Evolutionary conservation across 1,284 basidiomycete species (phyloP), one percentile per base, ranked within the genome.

Genomic region (Sanguinoderma infundibulare): DNA sequence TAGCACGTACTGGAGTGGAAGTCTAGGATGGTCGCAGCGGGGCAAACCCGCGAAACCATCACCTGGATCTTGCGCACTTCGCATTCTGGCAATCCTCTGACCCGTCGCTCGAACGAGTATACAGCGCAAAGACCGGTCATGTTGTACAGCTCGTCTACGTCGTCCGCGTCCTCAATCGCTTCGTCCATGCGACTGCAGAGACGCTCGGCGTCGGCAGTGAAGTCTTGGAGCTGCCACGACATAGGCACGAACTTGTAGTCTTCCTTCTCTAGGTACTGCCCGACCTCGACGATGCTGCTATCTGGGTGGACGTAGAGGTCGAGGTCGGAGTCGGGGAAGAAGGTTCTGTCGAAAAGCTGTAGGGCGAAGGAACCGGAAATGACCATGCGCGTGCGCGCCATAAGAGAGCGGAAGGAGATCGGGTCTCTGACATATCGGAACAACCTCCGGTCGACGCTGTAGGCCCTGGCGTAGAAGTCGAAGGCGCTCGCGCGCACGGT

Each of bases 341-440:
- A 67, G 0, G 72, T 67, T 10, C 82, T 67, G 42, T 79, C 77
- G 36, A 85, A 72, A 63, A 83, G 81, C 61, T 84, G 82, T 6
- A 84, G 74, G 0, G 78, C 83, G 32, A 70, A 74, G 0, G 82
- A 84, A 4, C 83, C 83, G 0, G 82, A 83, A 14, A 85, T 77
- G 5, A 85, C 57, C 0, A 76, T 74, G 12, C 74, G 74, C 0
- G 80, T 83, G 32, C 62, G 59, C 0, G 74, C 76, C 66, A 82
- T 81, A 3, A 84, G 66, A 22, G 63, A 68, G 10, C 83, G 77
- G 57, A 84, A 82, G 2, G 67, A 28, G n/a, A n/a, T n/a, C n/a
- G n/a, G n/a, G n/a, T n/a, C n/a, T n/a, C n/a, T n/a, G n/a, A n/a
- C n/a, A n/a, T n/a, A n/a, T n/a, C n/a, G n/a, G n/a, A n/a, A n/a